A percentile compares a stretch with the other conserved stretches of the same genome.
phyloP scores from a whole-genome alignment of 2,329 filamentous ascomycete genomes.

The Balansia obtecta region DNA sequence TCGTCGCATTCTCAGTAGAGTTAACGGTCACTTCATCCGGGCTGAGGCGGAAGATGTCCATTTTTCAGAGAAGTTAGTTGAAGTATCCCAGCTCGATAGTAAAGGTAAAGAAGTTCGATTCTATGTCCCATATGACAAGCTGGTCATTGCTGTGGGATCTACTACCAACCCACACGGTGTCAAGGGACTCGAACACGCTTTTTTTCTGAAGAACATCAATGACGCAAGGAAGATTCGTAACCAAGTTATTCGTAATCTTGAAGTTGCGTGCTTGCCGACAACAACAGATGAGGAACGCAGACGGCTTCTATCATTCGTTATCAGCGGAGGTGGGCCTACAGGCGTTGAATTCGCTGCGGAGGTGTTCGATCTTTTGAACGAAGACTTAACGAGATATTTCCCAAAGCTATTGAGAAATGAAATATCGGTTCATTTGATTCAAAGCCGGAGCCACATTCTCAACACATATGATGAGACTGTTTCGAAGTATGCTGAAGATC shows the following conservation, averaged over 20 bases:
- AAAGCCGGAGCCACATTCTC: constrained; percentile 85
- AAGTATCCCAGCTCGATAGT: constrained; percentile 62
- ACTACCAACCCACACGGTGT: constrained; percentile 92
- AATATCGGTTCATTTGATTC: constrained; percentile 94
- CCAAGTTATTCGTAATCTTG: constrained; percentile 76
- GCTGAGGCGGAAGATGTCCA: constrained; percentile 81
- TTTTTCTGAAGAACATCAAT: constrained; percentile 90
- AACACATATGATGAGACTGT: constrained; percentile 97
- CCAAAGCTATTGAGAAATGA: constrained; percentile 89
- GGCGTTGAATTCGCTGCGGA: constrained; percentile 97
- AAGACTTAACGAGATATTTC: constrained; percentile 75
- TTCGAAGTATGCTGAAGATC: constrained; percentile 81
- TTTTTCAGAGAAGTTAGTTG: constrained; percentile 82
- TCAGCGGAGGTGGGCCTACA: constrained; percentile 89
- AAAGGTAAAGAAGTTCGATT: constrained; percentile 66
- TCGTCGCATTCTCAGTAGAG: constrained; percentile 63
- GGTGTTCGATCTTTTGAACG: constrained; percentile 89
- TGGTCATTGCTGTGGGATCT: constrained; percentile 85
- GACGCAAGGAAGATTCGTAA: constrained; percentile 87
- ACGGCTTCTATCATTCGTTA: constrained; percentile 84
- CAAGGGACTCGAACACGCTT: constrained; percentile 83
- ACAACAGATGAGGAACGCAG: constrained; percentile 78
- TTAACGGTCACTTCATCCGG: constrained; percentile 82
- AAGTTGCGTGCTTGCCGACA: constrained; percentile 83
- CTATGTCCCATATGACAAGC: constrained; percentile 95